Base-by-base conservation (phyloP, 2,329 filamentous ascomycete genomes). In the Botrytis cinerea region DNA sequence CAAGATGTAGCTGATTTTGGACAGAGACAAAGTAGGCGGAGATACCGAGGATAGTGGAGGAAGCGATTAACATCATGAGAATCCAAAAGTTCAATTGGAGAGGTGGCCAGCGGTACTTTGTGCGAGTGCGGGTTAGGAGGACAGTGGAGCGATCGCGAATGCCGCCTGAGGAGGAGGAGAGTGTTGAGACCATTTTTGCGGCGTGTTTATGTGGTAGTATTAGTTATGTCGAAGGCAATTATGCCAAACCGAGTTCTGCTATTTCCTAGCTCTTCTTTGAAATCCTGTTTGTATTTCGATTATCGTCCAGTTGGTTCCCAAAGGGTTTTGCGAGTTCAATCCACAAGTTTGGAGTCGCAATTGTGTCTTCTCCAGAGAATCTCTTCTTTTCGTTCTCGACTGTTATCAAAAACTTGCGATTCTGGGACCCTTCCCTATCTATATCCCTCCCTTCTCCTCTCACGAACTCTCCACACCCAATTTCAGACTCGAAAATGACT, bases 21-120 rank as follows among this genome's bases (percentile, higher is more conserved):
- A 87, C 86, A 75, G 86, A 83, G 74, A 91, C 84, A 75, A 92
- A 91, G 32, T 83, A 86, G 22, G 86, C 83, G 76, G 91, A 89
- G 32, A 91, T 86, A 70, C 90, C 90, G 59, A 92, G 84, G 75
- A 91, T 87, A 71, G 85, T 86, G 71, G 85, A 83, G 8, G 88
- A 86, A 1, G 88, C 86, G 6, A 89, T 83, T 18, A 92, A 83
- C 87, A 92, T 91, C 76, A 91, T 83, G 68, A 92, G 83, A 79
- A 92, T 88, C 89, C 90, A 91, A 69, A 91, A 82, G 79, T 91
- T 91, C 74, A 92, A 85, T 81, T 90, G 88, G 72, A 89, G 81
- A n/a, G 88, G 88, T 28, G 90, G 90, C 90, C 90, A 92, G 83
- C 89, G 89, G 84, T 92, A 92, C 60, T 80, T 79, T 20, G 78